Evolutionary conservation across 768 basidiomycete species (phyloP).

Genomic region (Boletus reticuloceps): DNA sequence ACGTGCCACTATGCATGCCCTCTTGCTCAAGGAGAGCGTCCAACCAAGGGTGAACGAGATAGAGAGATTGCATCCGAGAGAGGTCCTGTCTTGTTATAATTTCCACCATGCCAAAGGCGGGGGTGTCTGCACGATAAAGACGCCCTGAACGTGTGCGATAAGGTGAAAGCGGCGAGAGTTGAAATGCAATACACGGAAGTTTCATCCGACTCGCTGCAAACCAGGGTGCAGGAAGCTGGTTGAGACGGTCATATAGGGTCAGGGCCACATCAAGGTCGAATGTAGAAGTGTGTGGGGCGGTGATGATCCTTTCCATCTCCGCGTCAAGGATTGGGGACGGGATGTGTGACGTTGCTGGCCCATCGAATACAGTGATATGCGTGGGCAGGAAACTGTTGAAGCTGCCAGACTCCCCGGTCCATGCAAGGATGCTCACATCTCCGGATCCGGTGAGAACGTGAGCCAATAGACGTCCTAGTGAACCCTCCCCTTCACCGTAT

Average conservation of each 20-base stretch:
- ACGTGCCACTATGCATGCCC: too few species aligned
- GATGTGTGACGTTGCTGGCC: not conserved
- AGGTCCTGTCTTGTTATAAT: too few species aligned
- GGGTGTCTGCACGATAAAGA: not conserved
- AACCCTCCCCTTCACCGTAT: not conserved
- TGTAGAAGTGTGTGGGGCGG: not conserved
- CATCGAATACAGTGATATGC: too few species aligned
- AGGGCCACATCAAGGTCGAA: not conserved
- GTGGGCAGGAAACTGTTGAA: not conserved
- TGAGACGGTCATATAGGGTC: not conserved
- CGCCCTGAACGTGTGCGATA: not conserved
- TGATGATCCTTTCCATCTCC: not conserved
- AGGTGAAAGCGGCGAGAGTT: not conserved
- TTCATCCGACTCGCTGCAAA: not conserved
- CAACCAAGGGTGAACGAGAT: too few species aligned
- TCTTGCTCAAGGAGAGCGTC: too few species aligned
- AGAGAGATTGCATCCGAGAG: too few species aligned
- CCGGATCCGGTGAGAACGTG: not conserved
- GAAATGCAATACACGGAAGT: not conserved
- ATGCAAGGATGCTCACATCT: constrained; percentile 4
- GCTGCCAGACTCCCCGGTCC: constrained; percentile 1
- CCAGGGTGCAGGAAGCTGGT: not conserved
- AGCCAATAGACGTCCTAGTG: not conserved
- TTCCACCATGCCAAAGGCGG: too few species aligned
- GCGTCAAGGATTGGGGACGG: not conserved